Conservation (phyloP, 495 filamentous ascomycete genomes). For the Cryomyces minteri region DNA sequence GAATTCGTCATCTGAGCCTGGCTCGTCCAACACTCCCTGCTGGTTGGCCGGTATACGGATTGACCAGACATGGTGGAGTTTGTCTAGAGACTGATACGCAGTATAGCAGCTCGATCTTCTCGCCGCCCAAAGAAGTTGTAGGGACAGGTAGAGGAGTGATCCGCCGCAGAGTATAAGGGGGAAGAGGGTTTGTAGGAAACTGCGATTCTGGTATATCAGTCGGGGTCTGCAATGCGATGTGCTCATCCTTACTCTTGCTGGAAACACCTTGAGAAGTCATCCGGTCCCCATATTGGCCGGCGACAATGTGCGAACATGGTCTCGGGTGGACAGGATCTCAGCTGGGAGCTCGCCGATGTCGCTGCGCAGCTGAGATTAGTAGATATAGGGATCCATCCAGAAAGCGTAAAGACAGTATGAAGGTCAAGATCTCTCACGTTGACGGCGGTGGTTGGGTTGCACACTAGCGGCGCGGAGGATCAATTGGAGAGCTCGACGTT, state of each 20-base stretch:
- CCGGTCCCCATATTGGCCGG: conserved; percentile 64
- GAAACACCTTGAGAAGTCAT: conserved; percentile 83
- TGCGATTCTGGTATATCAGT: conserved; percentile 17
- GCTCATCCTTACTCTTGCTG: conserved; percentile 54
- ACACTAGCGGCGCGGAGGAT: too few species aligned
- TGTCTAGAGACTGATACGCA: conserved; percentile 31
- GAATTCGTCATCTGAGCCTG: conserved; percentile 26
- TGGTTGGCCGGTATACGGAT: conserved; percentile 2
- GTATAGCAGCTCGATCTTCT: conserved; percentile 26
- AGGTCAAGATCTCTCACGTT: too few species aligned
- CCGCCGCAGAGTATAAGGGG: conserved; percentile 51
- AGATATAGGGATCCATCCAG: too few species aligned
- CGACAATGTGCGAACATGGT: conserved; percentile 57
- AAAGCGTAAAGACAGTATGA: too few species aligned
- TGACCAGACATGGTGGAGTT: conserved; percentile 8
- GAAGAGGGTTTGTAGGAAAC: conserved; percentile 68
- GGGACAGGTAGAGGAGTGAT: conserved; percentile 47
- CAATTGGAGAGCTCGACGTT: too few species aligned
- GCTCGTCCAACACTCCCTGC: conserved; percentile 4
- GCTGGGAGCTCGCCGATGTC: too few species aligned
- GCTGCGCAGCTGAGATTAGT: too few species aligned
- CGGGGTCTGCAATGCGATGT: background rate
- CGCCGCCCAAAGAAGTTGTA: conserved; percentile 31
- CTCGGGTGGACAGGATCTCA: background rate
- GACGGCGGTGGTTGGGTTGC: too few species aligned